Evolutionary conservation across 805 yeast genomes (phyloP).

Genomic region (Yarrowia keelungensis): DNA sequence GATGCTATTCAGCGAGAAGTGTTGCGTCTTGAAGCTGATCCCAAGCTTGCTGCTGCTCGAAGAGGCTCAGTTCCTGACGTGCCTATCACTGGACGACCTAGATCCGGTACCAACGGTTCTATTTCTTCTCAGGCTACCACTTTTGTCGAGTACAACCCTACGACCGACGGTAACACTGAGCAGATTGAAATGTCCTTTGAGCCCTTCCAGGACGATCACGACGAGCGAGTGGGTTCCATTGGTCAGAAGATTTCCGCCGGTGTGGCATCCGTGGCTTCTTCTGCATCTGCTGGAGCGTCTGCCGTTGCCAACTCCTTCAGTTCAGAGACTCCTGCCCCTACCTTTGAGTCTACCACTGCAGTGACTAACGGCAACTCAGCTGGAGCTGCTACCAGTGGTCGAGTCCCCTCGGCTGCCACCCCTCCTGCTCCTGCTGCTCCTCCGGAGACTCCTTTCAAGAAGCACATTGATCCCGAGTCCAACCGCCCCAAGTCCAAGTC

Average conservation of each 20-base stretch:
- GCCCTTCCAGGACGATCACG: constrained; percentile 45
- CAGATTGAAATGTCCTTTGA: constrained; percentile 45
- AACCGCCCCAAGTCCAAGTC: constrained; percentile 12
- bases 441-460: constrained; percentile 3
- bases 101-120: constrained; percentile 28
- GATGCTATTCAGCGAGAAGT: constrained; percentile 52
- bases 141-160: constrained; percentile 39
- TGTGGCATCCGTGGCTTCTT: background rate
- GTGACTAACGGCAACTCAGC: background rate
- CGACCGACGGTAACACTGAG: constrained; percentile 40
- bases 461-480: constrained; percentile 5
- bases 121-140: constrained; percentile 11
- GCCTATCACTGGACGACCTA: constrained; percentile 25
- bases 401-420: background rate
- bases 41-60: constrained; percentile 3
- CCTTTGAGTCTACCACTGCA: background rate
- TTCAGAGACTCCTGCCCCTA: background rate
- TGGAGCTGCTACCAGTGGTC: constrained; percentile 8
- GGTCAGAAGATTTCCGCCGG: constrained; percentile 24
- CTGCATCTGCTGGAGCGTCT: constrained; percentile 25
- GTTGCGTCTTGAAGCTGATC: constrained; percentile 45
- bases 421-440: background rate
- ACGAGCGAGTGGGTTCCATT: constrained; percentile 42
- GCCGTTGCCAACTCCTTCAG: constrained; percentile 16
- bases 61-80: constrained; percentile 28